Base-by-base conservation (phyloP, 1,284 basidiomycete genomes). In the Microstroma glucosiphilum region DNA sequence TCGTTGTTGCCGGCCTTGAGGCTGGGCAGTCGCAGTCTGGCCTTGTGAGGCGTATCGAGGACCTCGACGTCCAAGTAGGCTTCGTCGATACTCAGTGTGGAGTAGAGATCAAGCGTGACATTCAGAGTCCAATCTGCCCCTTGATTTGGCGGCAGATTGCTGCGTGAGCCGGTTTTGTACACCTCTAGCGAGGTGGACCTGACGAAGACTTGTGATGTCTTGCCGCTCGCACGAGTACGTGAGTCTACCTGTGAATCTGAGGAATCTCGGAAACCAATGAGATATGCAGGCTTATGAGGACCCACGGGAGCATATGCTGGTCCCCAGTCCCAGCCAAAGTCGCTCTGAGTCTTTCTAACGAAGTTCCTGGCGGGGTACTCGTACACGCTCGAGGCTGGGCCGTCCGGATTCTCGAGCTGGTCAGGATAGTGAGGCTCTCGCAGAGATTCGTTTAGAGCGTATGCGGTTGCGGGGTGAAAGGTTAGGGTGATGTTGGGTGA, bases 301-400 rank as follows among this genome's bases (percentile, higher is more conserved):
- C 71, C 71, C 3, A 55, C 42, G 19, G 71, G 68, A 7, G 69
- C 51, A 37, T 67, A 54, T 1, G 71, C 71, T 0, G 71, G 71
- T 0, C 71, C 73, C 73, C 73, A 76, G 59, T 76, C 73, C 73
- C 73, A 76, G 15, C 73, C 73, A 53, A 76, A 69, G 60, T 73
- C 72, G 13, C 66, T 66, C 62, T 72, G 70, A 55, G 68, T 67
- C 57, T 73, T 75, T 41, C 73, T 63, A n/a, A 70, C 60, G 66
- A 65, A 69, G 62, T 72, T 72, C 15, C 73, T 62, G 48, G 67
- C 58, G 9, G 63, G 64, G 54, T 70, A 75, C 56, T 69, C 68
- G 60, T 72, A 75, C 48, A 61, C 61, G 7, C 58, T 58, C 40
- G 61, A 42, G 1, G 63, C 43, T 7, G 61, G 54, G 1, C 54